phyloP scores from a whole-genome alignment of 441 rosid genomes.

The Populus hybrid region DNA sequence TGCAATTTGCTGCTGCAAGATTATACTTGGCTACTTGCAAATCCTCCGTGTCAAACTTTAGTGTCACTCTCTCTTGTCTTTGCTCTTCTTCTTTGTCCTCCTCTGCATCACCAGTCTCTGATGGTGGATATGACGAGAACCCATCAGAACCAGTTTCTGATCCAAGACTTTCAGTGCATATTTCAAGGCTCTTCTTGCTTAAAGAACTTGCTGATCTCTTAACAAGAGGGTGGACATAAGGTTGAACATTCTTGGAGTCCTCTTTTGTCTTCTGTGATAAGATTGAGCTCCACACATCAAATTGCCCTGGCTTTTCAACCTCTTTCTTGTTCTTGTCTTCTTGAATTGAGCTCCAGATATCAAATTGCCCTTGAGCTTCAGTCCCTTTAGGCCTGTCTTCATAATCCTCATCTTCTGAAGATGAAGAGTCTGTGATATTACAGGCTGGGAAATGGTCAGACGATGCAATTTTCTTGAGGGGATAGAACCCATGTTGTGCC shows the following conservation, averaged over 20 bases:
- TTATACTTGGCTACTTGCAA: constrained; percentile 19
- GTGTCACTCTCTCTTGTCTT: constrained; percentile 4
- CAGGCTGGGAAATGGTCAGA: constrained; percentile 39
- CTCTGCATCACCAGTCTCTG: constrained; percentile 52
- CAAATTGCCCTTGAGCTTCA: constrained; percentile 23
- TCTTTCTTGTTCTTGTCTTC: constrained; percentile 36
- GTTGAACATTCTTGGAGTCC: constrained; percentile 36
- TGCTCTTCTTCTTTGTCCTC: constrained; percentile 34
- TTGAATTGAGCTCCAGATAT: constrained; percentile 51
- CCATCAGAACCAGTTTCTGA: constrained; percentile 95
- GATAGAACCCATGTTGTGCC: constrained; percentile 43
- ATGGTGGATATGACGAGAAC: constrained; percentile 57
- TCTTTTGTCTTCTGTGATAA: constrained; percentile 40
- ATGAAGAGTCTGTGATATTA: constrained; percentile 20
- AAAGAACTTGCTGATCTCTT: constrained; percentile 57
- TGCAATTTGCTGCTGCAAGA: constrained; percentile 11
- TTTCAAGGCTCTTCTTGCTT: constrained; percentile 67
- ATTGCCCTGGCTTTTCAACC: constrained; percentile 31
- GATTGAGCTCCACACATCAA: constrained; percentile 67
- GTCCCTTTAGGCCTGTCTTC: constrained; percentile 18
- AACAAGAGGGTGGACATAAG: constrained; percentile 68
- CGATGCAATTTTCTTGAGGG: constrained; percentile 54
- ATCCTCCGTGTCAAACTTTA: constrained; percentile 23
- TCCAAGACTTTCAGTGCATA: constrained; percentile 95
- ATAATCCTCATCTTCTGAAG: constrained; percentile 19